Evolutionary conservation across 2,329 filamentous ascomycete species (phyloP).

Genomic region (Alternaria sp.): DNA sequence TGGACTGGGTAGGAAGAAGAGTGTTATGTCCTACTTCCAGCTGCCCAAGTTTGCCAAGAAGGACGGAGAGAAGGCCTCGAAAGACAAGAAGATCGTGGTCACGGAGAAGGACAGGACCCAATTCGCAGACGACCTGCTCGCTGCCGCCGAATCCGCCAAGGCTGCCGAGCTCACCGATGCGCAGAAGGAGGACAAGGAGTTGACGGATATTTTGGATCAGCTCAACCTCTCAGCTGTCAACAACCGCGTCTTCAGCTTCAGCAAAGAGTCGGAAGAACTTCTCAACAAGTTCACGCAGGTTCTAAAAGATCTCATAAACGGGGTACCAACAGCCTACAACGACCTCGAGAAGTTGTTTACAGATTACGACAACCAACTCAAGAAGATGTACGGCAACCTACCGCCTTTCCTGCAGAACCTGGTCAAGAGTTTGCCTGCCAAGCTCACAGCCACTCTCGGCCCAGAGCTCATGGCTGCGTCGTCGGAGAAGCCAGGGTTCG

Average conservation of each 20-base stretch:
- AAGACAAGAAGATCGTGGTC: constrained; percentile 37
- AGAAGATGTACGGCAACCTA: constrained; percentile 69
- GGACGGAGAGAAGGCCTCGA: constrained; percentile 39
- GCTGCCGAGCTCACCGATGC: constrained; percentile 44
- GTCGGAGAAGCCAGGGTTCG: constrained; percentile 67
- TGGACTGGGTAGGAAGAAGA: constrained; percentile 47
- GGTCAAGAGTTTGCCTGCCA: constrained; percentile 81
- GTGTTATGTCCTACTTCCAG: constrained; percentile 43
- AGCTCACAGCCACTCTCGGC: constrained; percentile 75
- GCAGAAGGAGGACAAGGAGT: constrained; percentile 71
- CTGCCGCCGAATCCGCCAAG: constrained; percentile 44
- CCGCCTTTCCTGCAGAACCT: constrained; percentile 84
- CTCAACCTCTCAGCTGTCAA: constrained; percentile 84
- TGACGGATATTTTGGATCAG: constrained; percentile 79
- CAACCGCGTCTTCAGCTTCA: constrained; percentile 83
- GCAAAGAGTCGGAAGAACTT: constrained; percentile 81
- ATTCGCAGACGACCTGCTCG: constrained; percentile 41
- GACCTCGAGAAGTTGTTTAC: constrained; percentile 77
- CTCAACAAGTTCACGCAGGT: constrained; percentile 85
- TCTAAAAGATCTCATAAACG: constrained; percentile 89
- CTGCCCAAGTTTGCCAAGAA: constrained; percentile 42
- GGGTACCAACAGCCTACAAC: constrained; percentile 89
- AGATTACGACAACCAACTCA: constrained; percentile 67
- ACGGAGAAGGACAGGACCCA: constrained; percentile 47
- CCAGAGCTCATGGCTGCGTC: constrained; percentile 84